Conservation (phyloP, 345 rosid genomes). For the Triadica sebifera region DNA sequence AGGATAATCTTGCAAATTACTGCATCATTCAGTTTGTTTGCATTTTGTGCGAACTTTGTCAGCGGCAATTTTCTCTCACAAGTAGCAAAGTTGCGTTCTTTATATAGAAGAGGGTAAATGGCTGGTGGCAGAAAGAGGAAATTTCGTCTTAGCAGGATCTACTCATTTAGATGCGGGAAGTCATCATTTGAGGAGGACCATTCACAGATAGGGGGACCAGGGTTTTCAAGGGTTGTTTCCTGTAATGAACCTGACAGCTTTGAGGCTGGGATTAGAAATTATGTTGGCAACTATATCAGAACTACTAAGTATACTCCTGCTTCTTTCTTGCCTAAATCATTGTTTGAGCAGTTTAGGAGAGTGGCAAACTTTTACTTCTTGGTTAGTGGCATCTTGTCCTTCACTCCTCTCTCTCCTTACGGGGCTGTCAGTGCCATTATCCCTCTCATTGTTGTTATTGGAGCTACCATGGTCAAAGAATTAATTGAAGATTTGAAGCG, state of each 20-base stretch:
- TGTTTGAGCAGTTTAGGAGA: constrained; percentile 95
- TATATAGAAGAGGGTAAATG: constrained; percentile 31
- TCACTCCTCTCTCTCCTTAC: constrained; percentile 75
- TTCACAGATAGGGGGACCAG: constrained; percentile 75
- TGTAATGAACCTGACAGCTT: constrained; percentile 71
- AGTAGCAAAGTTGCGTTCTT: neutral
- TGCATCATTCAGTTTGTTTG: neutral
- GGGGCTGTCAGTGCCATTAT: constrained; percentile 62
- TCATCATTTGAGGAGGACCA: constrained; percentile 63
- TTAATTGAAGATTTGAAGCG: constrained; percentile 86
- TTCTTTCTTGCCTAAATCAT: constrained; percentile 82
- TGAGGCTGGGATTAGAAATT: constrained; percentile 54
- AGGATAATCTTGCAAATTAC: neutral
- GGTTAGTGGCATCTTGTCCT: constrained; percentile 65
- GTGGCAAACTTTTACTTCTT: constrained; percentile 90
- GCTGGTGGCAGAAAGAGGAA: constrained; percentile 48
- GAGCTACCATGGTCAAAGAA: constrained; percentile 87
- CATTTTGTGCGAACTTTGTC: constrained; percentile 1
- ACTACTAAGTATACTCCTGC: constrained; percentile 76
- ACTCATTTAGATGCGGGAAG: constrained; percentile 56
- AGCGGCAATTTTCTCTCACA: neutral
- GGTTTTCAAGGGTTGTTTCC: constrained; percentile 76
- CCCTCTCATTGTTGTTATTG: constrained; percentile 72
- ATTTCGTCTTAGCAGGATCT: constrained; percentile 69
- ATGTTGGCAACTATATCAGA: constrained; percentile 58